These are phyloP conservation scores for Cryptomeria japonica DNA, from an alignment of 75 land plant genomes.

Conservation along the genomic window DNA sequence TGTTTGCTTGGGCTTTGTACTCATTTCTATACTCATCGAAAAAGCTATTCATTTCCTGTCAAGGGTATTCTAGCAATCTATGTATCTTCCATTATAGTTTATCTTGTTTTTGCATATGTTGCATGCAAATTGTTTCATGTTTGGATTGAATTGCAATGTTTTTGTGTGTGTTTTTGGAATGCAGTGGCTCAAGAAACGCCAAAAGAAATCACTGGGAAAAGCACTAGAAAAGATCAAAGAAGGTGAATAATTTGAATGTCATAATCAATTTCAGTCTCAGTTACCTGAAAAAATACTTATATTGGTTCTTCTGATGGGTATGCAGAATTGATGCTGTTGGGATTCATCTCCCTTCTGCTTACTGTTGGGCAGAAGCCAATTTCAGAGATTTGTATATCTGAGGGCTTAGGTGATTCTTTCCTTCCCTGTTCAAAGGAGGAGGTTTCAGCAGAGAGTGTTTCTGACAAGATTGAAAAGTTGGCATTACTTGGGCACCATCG, in stretches of 20 bases:
- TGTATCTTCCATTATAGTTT: background rate
- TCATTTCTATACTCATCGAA: background rate
- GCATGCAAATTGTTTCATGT: background rate
- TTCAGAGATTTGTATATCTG: constrained; percentile 46
- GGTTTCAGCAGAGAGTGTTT: too few species aligned
- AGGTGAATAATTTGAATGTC: background rate
- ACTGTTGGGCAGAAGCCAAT: constrained; percentile 41
- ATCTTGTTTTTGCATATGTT: too few species aligned
- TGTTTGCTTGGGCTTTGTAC: background rate
- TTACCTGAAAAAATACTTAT: background rate
- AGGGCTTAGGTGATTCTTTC: constrained; percentile 12
- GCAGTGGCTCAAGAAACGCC: background rate
- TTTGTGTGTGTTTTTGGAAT: background rate
- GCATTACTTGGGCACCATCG: too few species aligned
- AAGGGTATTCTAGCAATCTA: too few species aligned
- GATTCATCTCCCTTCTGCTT: constrained; percentile 66
- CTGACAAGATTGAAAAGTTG: too few species aligned
- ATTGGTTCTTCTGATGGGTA: background rate
- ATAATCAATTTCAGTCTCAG: background rate
- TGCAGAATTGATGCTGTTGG: constrained; percentile 81
- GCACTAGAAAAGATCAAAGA: constrained; percentile 3
- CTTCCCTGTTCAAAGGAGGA: constrained; percentile 33
- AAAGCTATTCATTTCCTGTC: background rate
- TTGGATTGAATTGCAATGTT: too few species aligned
- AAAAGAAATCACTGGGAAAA: background rate